Conservation (phyloP, 1,284 basidiomycete species). For the Erythrobasidium hasegawianum region DNA sequence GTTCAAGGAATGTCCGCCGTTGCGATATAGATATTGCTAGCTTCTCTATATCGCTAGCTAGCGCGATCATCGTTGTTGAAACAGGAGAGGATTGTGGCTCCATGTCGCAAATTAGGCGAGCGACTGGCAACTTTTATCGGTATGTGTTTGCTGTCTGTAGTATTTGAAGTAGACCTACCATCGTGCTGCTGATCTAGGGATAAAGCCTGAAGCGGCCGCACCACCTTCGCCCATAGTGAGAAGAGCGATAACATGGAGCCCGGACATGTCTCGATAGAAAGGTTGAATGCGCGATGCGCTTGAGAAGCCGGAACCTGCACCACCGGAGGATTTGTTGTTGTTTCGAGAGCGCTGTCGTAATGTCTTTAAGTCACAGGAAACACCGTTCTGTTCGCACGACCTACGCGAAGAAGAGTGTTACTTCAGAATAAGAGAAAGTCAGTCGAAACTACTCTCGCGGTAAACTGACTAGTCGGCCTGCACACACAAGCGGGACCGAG, state of each 20-base stretch:
- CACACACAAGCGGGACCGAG: conserved; percentile 16
- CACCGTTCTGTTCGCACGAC: neutral
- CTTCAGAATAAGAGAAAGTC: neutral
- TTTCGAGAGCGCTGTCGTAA: conserved; percentile 17
- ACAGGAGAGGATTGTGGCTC: conserved; percentile 17
- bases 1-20: conserved; percentile 19
- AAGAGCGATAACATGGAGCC: conserved; percentile 9
- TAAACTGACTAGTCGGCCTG: neutral
- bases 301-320: conserved; percentile 11
- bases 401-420: conserved; percentile 25
- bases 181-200: conserved; percentile 10
- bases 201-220: conserved; percentile 14
- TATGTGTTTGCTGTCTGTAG: neutral
- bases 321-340: conserved; percentile 7
- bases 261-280: conserved; percentile 18
- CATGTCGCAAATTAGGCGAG: conserved; percentile 25
- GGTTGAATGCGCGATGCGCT: neutral
- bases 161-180: neutral
- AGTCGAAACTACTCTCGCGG: neutral
- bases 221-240: conserved; percentile 8
- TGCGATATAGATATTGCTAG: conserved; percentile 22
- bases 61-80: conserved; percentile 12
- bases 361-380: too few relatives aligned
- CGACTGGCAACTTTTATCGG: neutral
- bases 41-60: conserved; percentile 13